Evolutionary conservation across 1,139 yeast species (phyloP), one percentile per base, ranked within the genome.

Genomic region (Maudiozyma humilis): DNA sequence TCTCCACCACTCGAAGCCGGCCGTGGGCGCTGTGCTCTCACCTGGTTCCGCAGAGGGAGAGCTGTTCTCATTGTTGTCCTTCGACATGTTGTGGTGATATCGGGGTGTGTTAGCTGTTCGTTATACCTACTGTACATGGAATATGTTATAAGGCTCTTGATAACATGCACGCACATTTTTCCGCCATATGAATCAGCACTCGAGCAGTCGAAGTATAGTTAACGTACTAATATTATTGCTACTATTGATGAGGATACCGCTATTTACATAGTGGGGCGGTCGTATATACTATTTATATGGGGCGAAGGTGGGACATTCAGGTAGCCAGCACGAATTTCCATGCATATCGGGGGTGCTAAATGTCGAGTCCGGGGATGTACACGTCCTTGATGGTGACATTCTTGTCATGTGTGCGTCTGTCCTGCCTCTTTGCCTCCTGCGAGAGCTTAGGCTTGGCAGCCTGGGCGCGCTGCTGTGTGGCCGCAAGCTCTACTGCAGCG

Each of bases 1-100:
- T 53, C 88, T 71, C 89, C 94, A 83, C 89, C 91, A 83, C 45
- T 80, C 82, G 57, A 86, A 83, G 7, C 85, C 84, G 10, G 38
- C 23, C 5, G 25, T n/a, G 27, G 51, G 50, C 3, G 25, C 3
- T 7, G 35, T 35, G 12, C 18, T 3, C 54, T 32, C 29, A n/a
- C 17, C 14, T 13, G 35, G 6, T 15, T 6, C 13, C 6, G 13
- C 4, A 15, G 16, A 32, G n/a, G 3, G 6, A 23, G 27, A 10
- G 10, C 30, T 6, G 23, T 20, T 12, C 4, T 32, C 18, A 18
- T 16, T 19, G n/a, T 18, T 16, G 12, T 35, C 29, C n/a, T 43
- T 29, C 5, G 38, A 4, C 40, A 33, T 34, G 1, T 18, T 13
- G 27, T 23, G 27, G 27, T 23, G 27, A 23, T 23, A 23, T n/a